These are phyloP conservation scores for Gastrolobium bilobum DNA, from an alignment of 306 rosid species.

Conservation along the genomic window DNA sequence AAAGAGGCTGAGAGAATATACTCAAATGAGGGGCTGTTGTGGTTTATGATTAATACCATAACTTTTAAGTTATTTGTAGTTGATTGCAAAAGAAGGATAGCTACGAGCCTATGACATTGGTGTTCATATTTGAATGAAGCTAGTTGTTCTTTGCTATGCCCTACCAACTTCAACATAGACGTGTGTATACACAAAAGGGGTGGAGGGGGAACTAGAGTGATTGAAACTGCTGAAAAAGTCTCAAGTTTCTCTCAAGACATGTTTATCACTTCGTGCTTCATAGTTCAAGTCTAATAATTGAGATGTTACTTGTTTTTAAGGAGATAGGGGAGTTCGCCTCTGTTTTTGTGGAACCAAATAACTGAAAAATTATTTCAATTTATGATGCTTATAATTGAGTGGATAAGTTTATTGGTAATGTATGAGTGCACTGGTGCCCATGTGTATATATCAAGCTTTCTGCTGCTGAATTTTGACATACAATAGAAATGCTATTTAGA, in stretches of 20 bases:
- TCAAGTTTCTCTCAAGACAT: neutral
- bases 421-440: neutral
- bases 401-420: slow-evolving; percentile 12
- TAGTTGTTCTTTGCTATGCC: slow-evolving; percentile 1
- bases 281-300: slow-evolving; percentile 3
- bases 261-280: neutral
- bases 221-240: neutral
- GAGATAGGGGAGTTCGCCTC: slow-evolving; percentile 5
- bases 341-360: slow-evolving; percentile 32
- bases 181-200: neutral
- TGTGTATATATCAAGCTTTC: slow-evolving; percentile 1
- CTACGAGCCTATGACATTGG: neutral
- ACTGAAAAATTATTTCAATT: neutral
- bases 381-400: slow-evolving; percentile 20
- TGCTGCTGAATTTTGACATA: slow-evolving; percentile 7
- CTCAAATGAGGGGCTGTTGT: neutral
- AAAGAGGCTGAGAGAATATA: neutral
- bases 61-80: neutral
- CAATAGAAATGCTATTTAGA: slow-evolving; percentile 12
- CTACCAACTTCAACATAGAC: neutral
- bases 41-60: slow-evolving; percentile 3
- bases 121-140: neutral
- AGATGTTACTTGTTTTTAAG: slow-evolving; percentile 7
- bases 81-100: neutral
- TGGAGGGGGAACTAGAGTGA: neutral